phyloP scores from a whole-genome alignment of 164 flowering plant species.

The Aristolochia californica region DNA sequence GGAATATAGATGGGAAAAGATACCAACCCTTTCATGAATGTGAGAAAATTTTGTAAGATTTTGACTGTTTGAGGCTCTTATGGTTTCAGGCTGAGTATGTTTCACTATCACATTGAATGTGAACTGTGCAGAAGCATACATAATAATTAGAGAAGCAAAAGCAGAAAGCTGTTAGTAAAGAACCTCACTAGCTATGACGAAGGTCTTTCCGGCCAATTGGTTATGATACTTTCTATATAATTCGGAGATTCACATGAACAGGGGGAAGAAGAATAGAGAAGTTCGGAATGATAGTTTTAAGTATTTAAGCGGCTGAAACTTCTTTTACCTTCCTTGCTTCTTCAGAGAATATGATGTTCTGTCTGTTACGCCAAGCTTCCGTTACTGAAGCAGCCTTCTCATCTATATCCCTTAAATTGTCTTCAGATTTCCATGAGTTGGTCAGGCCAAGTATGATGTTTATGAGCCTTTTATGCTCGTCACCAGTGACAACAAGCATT shows the following conservation, averaged over 20 bases:
- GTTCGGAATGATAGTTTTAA: background rate
- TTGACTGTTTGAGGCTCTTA: slow-evolving; percentile 41
- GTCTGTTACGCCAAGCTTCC: slow-evolving; percentile 38
- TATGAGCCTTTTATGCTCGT: slow-evolving; percentile 50
- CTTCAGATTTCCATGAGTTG: slow-evolving; percentile 25
- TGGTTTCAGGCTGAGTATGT: slow-evolving; percentile 42
- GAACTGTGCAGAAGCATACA: slow-evolving; percentile 33
- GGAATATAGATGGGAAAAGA: slow-evolving; percentile 54
- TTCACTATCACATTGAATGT: slow-evolving; percentile 54
- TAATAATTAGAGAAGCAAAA: too few species aligned
- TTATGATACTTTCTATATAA: background rate
- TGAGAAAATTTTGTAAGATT: slow-evolving; percentile 45
- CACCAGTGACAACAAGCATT: slow-evolving; percentile 47
- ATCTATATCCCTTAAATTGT: slow-evolving; percentile 31
- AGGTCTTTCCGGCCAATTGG: too few species aligned
- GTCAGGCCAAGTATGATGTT: slow-evolving; percentile 31
- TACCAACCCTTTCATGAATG: slow-evolving; percentile 64
- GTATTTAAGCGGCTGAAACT: too few species aligned
- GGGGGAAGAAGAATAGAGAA: too few species aligned
- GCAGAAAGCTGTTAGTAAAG: too few species aligned
- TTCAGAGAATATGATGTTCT: slow-evolving; percentile 29
- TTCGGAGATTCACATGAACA: too few species aligned
- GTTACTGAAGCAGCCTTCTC: slow-evolving; percentile 26
- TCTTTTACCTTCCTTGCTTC: slow-evolving; percentile 44
- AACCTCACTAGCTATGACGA: too few species aligned